Evolutionary conservation across 164 flowering plant genomes (phyloP).

Genomic region (Santalum album): DNA sequence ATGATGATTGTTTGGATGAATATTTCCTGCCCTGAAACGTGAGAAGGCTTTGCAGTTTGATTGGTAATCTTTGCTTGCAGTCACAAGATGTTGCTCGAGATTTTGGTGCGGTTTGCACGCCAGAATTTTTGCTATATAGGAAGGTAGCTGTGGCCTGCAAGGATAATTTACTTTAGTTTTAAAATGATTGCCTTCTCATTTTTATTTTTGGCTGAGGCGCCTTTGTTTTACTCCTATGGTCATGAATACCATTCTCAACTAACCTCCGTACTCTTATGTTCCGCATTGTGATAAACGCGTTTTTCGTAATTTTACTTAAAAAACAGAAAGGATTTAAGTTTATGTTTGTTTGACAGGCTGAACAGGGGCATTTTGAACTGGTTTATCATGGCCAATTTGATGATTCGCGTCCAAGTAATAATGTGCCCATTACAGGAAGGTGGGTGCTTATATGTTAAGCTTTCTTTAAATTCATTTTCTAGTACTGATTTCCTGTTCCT

Average conservation of each 20-base stretch:
- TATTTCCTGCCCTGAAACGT: neutral
- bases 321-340: neutral
- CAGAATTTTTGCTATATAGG: conserved; percentile 80
- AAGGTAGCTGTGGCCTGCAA: conserved; percentile 37
- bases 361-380: conserved; percentile 84
- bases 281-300: no score
- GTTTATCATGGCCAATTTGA: conserved; percentile 95
- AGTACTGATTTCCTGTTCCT: neutral
- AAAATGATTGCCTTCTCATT: no score
- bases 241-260: no score
- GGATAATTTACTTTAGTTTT: no score
- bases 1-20: neutral
- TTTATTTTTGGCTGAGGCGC: no score
- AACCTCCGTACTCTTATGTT: no score
- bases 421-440: conserved; percentile 77
- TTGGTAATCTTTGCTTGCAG: conserved; percentile 31
- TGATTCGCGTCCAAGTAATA: conserved; percentile 84
- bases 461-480: neutral
- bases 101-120: conserved; percentile 86
- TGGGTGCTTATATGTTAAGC: conserved; percentile 10
- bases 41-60: neutral
- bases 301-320: no score
- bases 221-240: no score
- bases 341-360: conserved; percentile 50
- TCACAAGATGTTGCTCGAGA: conserved; percentile 81